Conservation (phyloP, 2,329 filamentous ascomycete genomes). For the Seiridium cupressi region DNA sequence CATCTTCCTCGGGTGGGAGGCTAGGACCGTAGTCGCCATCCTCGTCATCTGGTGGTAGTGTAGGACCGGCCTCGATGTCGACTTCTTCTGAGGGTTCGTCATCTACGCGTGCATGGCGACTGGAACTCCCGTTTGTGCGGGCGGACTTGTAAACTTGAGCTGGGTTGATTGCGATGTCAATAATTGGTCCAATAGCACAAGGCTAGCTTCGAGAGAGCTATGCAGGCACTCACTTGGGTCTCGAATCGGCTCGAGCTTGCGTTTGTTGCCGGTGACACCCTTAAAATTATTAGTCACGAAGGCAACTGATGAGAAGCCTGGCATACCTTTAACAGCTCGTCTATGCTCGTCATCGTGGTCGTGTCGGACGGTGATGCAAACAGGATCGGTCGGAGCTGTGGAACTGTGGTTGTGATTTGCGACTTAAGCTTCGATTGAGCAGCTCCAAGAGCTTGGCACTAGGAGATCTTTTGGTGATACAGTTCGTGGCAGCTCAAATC, state of each 20-base stretch:
- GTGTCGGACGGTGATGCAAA: too few species aligned
- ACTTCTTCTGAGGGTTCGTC: constrained; percentile 34
- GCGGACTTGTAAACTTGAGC: constrained; percentile 65
- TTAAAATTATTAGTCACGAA: constrained; percentile 15
- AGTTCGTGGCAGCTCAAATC: too few species aligned
- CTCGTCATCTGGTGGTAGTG: constrained; percentile 48
- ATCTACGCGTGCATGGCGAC: constrained; percentile 45
- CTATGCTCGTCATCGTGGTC: constrained; percentile 51
- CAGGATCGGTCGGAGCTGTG: not conserved
- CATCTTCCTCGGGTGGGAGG: constrained; percentile 50
- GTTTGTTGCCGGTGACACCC: constrained; percentile 51
- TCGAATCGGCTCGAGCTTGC: constrained; percentile 60
- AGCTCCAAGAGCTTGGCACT: not conserved
- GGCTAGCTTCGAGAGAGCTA: not conserved
- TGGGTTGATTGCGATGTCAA: constrained; percentile 22
- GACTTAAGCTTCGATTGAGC: not conserved
- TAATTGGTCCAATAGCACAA: not conserved
- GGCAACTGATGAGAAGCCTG: not conserved
- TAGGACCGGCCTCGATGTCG: constrained; percentile 47
- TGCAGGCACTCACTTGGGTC: constrained; percentile 55
- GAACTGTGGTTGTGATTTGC: not conserved
- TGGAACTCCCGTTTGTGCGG: constrained; percentile 45
- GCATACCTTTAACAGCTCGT: constrained; percentile 57
- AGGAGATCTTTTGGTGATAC: too few species aligned
- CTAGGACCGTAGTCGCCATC: constrained; percentile 45